Percentiles rank a stretch among this genome's conserved stretches.
Conservation (phyloP, 768 basidiomycete genomes). For the Rubroboletus satanas region DNA sequence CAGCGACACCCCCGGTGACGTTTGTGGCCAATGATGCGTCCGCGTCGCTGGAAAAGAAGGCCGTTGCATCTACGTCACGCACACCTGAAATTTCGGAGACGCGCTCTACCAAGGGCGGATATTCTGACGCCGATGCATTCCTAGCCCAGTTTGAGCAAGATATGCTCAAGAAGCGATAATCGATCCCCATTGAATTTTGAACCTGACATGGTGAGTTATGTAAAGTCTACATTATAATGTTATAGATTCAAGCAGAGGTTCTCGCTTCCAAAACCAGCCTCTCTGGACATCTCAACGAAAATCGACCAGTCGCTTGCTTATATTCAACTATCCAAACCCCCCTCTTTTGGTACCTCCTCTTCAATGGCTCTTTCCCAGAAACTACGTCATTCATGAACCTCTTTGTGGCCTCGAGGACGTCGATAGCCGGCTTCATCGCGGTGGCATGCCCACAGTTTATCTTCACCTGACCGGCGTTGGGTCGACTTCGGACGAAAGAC, state of each 20-base stretch:
- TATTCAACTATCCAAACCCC: conserved; percentile 44
- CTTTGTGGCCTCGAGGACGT: conserved; percentile 40
- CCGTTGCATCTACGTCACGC: conserved; percentile 12
- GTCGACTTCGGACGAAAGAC: conserved; percentile 36
- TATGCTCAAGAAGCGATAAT: conserved; percentile 35
- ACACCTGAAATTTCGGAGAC: conserved; percentile 26
- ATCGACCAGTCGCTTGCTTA: conserved; percentile 38
- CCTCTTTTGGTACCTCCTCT: conserved; percentile 28
- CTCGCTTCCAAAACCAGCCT: conserved; percentile 41
- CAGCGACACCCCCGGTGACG: not conserved
- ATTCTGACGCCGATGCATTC: conserved; percentile 53
- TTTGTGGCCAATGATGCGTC: conserved; percentile 43
- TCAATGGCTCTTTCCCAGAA: conserved; percentile 36
- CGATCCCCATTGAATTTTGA: not conserved
- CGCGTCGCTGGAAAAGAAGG: conserved; percentile 42
- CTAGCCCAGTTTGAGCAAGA: conserved; percentile 64
- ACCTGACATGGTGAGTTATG: not conserved
- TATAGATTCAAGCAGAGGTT: conserved; percentile 5
- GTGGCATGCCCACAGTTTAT: conserved; percentile 53
- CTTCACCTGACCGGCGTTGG: conserved; percentile 26
- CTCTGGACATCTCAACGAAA: conserved; percentile 48
- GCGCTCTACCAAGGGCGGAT: conserved; percentile 18
- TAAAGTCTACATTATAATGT: not conserved
- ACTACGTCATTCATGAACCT: conserved; percentile 49
- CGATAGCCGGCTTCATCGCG: conserved; percentile 41